Evolutionary conservation across 345 rosid species (phyloP), one percentile per base, ranked within the genome.

Genomic region (Heritiera fomes): DNA sequence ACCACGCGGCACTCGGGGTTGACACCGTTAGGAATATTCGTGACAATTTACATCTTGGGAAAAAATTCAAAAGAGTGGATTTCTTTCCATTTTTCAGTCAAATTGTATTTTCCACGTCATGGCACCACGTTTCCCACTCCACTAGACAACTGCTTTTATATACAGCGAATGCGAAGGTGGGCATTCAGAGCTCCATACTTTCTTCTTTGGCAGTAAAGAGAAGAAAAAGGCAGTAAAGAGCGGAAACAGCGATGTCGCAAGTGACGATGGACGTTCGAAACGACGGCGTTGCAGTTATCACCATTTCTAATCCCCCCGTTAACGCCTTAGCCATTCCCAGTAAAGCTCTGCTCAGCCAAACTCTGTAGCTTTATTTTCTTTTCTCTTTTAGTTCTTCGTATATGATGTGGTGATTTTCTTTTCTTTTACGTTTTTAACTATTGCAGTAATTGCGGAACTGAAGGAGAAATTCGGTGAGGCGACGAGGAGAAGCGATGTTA

Each of bases 271-370:
- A 92, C 41, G 90, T 95, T 47, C 96, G 99, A n/a, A 71, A 75
- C 87, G 99, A 95, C 77, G 99, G 97, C 83, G 98, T 95, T 74
- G 98, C 99, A 0, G 85, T 95, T 64, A 79, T 95, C 80, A 89
- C 97, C 83, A 88, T 95, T 80, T 86, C 84, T 40, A 93, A 95
- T 83, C 99, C 99, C 82, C 98, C 99, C 23, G 99, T 95, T 73
- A 95, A 93, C 80, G 93, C 98, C 78, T 43, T 95, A 40, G 93
- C 97, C 9, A 76, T 91, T 79, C 88, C 93, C 70, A 85, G 99
- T 95, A 79, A 82, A 77, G 38, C 79, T 23, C 18, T 55, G 69
- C 45, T 60, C 58, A 28, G 14, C 1, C 7, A 12, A 20, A 5
- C 20, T 60, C 2, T 23, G 49, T 34, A 38, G 52, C 49, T 71